Base-by-base conservation (phyloP, 2,329 filamentous ascomycete genomes). In the Aspergillus candidus region DNA sequence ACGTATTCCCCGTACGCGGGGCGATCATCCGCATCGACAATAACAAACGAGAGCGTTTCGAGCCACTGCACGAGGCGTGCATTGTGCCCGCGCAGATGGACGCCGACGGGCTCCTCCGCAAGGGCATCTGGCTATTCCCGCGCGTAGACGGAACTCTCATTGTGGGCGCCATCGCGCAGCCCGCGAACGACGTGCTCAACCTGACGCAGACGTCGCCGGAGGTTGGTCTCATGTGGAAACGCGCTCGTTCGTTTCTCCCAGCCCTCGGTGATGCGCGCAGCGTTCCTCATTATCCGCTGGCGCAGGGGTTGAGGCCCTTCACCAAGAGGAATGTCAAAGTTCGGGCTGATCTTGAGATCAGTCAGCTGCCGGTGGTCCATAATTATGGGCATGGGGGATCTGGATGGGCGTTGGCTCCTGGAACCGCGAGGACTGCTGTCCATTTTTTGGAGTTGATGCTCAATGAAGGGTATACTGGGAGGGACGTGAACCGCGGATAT, bases 21-120 rank as follows among this genome's bases (percentile, higher is more conserved):
- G 72, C 57, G 4, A 57, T 73, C 4, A 61, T 73, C 38, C 66
- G 71, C 32, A 68, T 73, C 50, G 62, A 71, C 54, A 75, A 74
- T 50, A 68, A 73, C 40, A 71, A 71, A 22, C 58, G 48, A 6
- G 48, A 55, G 15, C 15, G 15, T 36, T 73, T 73, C 45, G 66
- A 69, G 4, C 68, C 70, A 49, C 52, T 74, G 14, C 57, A 67
- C 6, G 57, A 63, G 10, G 66, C 69, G 11, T 51, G 73, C 43
- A 66, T 65, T 1, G 67, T 73, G 44, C 71, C 49, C 11, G 38
- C 48, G 11, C 38, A 42, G 15, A 14, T 32, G 5, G 30, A 37
- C 6, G 6, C 36, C 7, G 50, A 62, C 59, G 58, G 47, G 58
- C 12, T 27, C 11, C 31, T 18, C 30, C 5, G 22, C 30, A 43